phyloP scores from a whole-genome alignment of 345 rosid species.

The Rhizophora mangle region DNA sequence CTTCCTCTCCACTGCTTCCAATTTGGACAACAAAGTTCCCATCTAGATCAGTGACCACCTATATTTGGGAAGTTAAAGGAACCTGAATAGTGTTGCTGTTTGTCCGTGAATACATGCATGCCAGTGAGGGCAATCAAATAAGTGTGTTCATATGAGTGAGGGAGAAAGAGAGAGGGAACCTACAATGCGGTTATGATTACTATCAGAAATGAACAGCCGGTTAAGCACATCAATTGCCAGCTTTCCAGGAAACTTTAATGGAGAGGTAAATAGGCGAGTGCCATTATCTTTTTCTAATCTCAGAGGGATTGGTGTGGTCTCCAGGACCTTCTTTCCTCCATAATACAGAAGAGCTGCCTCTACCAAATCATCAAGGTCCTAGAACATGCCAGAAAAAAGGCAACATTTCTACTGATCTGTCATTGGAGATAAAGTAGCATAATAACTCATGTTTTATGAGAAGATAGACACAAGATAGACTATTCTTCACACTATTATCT shows the following conservation, averaged over 20 bases:
- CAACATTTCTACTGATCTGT: neutral
- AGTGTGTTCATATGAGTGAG: neutral
- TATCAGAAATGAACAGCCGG: slow-evolving; percentile 88
- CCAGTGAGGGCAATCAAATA: neutral
- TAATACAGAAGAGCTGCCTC: slow-evolving; percentile 82
- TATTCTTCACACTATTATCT: neutral
- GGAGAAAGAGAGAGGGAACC: slow-evolving; percentile 27
- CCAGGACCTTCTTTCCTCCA: slow-evolving; percentile 65
- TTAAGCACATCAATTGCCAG: slow-evolving; percentile 78
- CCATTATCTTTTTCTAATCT: slow-evolving; percentile 80
- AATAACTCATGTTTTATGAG: neutral
- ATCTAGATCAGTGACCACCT: slow-evolving; percentile 86
- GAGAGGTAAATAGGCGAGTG: slow-evolving; percentile 70
- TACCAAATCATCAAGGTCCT: slow-evolving; percentile 89
- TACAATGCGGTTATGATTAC: slow-evolving; percentile 96
- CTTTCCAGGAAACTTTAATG: slow-evolving; percentile 93
- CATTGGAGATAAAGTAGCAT: neutral
- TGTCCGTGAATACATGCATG: neutral
- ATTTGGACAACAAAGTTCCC: slow-evolving; percentile 85
- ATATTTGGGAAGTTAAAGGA: slow-evolving; percentile 24
- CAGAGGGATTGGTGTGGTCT: slow-evolving; percentile 61
- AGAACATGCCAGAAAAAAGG: slow-evolving; percentile 7
- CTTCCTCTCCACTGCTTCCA: slow-evolving; percentile 83
- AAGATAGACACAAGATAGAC: neutral
- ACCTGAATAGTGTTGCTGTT: neutral